Conservation (phyloP, 306 rosid species). For the Begonia masoniana region DNA sequence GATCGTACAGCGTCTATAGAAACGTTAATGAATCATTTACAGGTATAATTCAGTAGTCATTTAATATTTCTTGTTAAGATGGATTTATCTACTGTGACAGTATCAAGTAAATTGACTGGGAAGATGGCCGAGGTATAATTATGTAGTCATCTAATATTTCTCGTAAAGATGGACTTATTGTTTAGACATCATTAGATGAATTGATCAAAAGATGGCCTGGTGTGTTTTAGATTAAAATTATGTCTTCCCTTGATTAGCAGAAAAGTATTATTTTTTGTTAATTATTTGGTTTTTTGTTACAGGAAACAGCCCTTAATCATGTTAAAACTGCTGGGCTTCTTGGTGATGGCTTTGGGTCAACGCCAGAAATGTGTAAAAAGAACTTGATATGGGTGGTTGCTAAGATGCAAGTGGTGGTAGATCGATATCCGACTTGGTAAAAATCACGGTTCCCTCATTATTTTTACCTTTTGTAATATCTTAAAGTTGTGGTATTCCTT, state of each 20-base stretch:
- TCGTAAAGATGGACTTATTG: too few species aligned
- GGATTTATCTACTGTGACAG: too few species aligned
- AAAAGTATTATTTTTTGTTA: too few species aligned
- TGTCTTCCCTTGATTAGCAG: too few species aligned
- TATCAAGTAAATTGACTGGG: too few species aligned
- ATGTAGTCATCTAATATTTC: too few species aligned
- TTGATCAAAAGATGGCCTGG: background rate
- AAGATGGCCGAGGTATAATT: too few species aligned
- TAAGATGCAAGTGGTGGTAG: slow-evolving; percentile 5
- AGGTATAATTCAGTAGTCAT: background rate
- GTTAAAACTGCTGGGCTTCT: slow-evolving; percentile 5
- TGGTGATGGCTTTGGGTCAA: slow-evolving; percentile 4
- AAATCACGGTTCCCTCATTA: background rate
- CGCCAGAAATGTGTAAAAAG: slow-evolving; percentile 10
- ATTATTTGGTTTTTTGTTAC: background rate
- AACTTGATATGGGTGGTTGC: slow-evolving; percentile 12
- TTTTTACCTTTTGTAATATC: too few species aligned
- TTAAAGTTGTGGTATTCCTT: too few species aligned
- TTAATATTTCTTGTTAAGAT: too few species aligned
- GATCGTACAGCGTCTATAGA: background rate
- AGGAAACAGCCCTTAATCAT: slow-evolving; percentile 19
- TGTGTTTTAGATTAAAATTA: background rate
- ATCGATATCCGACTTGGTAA: slow-evolving; percentile 17
- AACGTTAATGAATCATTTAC: background rate
- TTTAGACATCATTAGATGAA: background rate